Evolutionary conservation across 2,329 filamentous ascomycete species (phyloP), one percentile per base, ranked within the genome.

Genomic region (Coccinonectria pachysandricola): DNA sequence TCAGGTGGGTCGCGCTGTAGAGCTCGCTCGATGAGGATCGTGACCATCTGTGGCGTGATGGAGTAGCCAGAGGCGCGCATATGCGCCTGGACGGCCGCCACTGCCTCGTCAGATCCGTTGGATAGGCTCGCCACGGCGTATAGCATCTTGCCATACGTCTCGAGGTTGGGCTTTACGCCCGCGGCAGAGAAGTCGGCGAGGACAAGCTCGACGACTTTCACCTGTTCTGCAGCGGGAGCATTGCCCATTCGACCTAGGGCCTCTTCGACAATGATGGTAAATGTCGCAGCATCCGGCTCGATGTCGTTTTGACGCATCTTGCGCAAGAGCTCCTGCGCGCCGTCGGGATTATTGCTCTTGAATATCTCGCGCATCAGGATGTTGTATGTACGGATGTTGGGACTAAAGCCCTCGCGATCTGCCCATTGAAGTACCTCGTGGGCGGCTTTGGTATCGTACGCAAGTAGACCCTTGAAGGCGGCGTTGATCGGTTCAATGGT

Each of bases 71-170:
- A 55, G 5, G 45, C 40, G 26, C 57, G 55, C 65, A 91, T 79
- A 49, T 79, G 70, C 2, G 59, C 53, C 21, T 85, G 62, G 6
- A 88, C 63, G 2, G 64, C 63, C 22, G 67, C 64, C 9, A 81
- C 66, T 29, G 73, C 70, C 2, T 54, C 49, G 21, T 57, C 57
- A 13, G 59, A 54, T 19, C 50, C 50, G 33, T 56, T 52, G 32
- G 47, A 37, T 10, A 56, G 47, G 7, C 43, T 44, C 10, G 54
- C 41, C 8, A 58, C 48, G 8, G 53, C 48, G 51, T 84, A 67
- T 27, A 88, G 70, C 49, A 85, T 71, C 48, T 79, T 76, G 42
- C 65, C 71, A 50, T 82, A 88, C 3, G 71, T 72, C 37, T 72
- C 63, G 30, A 62, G 53, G 49, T 80, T 80, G 19, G 75, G 59